Base-by-base conservation (phyloP, 208 protist genomes). In the Strigomonas culicis region DNA sequence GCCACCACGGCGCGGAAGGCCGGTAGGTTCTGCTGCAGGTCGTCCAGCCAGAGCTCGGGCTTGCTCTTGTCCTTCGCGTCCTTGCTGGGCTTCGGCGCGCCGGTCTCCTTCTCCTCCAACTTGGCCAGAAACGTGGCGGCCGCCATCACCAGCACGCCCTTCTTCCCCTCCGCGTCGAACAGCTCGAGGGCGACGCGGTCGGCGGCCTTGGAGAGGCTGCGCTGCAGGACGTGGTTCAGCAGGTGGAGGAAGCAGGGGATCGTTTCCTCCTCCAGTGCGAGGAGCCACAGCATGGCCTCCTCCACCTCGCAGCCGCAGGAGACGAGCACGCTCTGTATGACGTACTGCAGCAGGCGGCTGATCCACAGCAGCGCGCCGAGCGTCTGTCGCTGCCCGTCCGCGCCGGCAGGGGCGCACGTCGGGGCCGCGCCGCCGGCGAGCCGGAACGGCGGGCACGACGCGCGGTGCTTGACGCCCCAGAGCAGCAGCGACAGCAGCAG, bases 191-290 rank as follows among this genome's bases (percentile, higher is more conserved):
- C 80, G 34, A 94, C 78, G 47, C 87, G 84, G 60, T 93, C 86
- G 0, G 87, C 90, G 24, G 75, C 78, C 66, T 96, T 96, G 31
- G 90, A 96, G 6, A 92, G 71, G 62, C 83, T 92, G 61, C 90
- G 82, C 73, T 90, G 83, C 59, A 94, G 65, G 8, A 96, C 59
- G 49, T 82, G 71, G 69, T 94, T 94, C 11, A 96, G 70, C 17
- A 92, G 59, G 69, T 96, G 90, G 66, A 96, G 46, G 55, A 96
- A 87, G 63, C 79, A 80, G 11, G 90, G 86, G 31, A 94, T 66
- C 10, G 81, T 83, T 62, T 86, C 73, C 4, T 75, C 69, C 32
- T 73, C 72, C 57, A 96, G 57, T 32, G 34, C 51, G 21, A 56
- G 34, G 43, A 92, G 66, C 87, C 90, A 96, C 63, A 90, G 62